These are phyloP conservation scores for Kingdonia uniflora DNA, from an alignment of 164 flowering plant genomes.

Conservation along the genomic window DNA sequence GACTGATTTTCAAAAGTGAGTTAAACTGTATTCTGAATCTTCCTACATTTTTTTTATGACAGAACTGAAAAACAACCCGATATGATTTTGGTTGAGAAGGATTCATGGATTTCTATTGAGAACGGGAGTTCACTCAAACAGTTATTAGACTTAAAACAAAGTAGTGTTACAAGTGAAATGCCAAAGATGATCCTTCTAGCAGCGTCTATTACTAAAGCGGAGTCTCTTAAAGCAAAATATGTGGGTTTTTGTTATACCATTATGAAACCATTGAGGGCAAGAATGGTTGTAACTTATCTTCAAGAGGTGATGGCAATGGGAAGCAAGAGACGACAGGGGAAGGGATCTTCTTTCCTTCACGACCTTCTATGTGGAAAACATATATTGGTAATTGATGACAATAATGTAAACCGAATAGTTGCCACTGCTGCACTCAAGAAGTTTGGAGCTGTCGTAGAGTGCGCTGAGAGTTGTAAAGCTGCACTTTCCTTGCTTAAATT, in stretches of 20 bases:
- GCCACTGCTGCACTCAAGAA: constrained; percentile 89
- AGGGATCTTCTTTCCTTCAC: constrained; percentile 23
- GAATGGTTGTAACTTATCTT: constrained; percentile 80
- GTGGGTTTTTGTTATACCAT: constrained; percentile 73
- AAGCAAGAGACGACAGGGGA: constrained; percentile 38
- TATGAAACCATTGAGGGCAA: constrained; percentile 82
- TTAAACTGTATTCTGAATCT: no score
- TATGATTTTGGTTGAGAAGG: constrained; percentile 78
- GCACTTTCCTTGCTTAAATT: constrained; percentile 58
- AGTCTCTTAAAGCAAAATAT: constrained; percentile 53
- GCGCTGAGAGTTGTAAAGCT: constrained; percentile 73
- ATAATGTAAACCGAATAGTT: constrained; percentile 74
- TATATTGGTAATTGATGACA: constrained; percentile 91
- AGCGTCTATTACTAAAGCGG: constrained; percentile 39
- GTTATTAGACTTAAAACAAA: constrained; percentile 30
- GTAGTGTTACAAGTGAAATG: constrained; percentile 20
- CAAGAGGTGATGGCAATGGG: constrained; percentile 65
- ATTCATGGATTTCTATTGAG: constrained; percentile 47
- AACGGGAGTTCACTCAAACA: constrained; percentile 18
- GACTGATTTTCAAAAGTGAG: no score
- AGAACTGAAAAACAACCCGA: constrained; percentile 43
- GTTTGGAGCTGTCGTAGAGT: constrained; percentile 76
- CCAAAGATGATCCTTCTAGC: constrained; percentile 77
- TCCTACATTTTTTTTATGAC: constrained; percentile 14
- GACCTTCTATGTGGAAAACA: constrained; percentile 61